A percentile compares a stretch with the other conserved stretches of the same genome.
phyloP scores from a whole-genome alignment of 805 yeast genomes.

The Starmerella tilneyi region DNA sequence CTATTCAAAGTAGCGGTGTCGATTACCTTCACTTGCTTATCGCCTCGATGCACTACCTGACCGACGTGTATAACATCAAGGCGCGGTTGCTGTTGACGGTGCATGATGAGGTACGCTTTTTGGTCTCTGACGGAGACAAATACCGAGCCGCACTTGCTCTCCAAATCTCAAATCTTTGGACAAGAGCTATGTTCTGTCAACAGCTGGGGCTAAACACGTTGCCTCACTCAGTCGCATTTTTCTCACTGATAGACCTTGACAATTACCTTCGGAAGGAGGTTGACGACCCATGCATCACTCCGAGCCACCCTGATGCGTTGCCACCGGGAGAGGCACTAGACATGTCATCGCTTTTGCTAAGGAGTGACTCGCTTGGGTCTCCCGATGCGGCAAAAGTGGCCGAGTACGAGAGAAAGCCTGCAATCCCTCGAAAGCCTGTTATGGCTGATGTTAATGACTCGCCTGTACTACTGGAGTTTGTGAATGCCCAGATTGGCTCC shows the following conservation, averaged over 20 bases:
- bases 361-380: slow-evolving; percentile 22
- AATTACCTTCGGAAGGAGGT: slow-evolving; percentile 84
- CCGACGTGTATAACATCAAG: slow-evolving; percentile 50
- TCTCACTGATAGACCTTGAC: slow-evolving; percentile 88
- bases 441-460: slow-evolving; percentile 14
- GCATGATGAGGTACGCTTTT: slow-evolving; percentile 85
- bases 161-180: slow-evolving; percentile 89
- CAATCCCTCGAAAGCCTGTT: slow-evolving; percentile 13
- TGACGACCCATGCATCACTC: slow-evolving; percentile 81
- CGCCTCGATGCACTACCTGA: slow-evolving; percentile 77
- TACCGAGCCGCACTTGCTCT: slow-evolving; percentile 70
- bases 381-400: background rate
- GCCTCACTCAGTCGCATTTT: slow-evolving; percentile 93
- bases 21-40: slow-evolving; percentile 82
- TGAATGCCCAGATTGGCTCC: slow-evolving; percentile 17
- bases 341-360: slow-evolving; percentile 42
- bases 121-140: slow-evolving; percentile 62
- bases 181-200: slow-evolving; percentile 88
- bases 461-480: slow-evolving; percentile 13
- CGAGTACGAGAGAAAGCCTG: slow-evolving; percentile 5
- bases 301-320: slow-evolving; percentile 63
- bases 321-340: slow-evolving; percentile 70
- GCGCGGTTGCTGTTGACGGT: slow-evolving; percentile 80
- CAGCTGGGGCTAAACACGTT: slow-evolving; percentile 79
- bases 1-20: slow-evolving; percentile 95